Evolutionary conservation across 345 rosid genomes (phyloP).

Genomic region (Pistacia vera): DNA sequence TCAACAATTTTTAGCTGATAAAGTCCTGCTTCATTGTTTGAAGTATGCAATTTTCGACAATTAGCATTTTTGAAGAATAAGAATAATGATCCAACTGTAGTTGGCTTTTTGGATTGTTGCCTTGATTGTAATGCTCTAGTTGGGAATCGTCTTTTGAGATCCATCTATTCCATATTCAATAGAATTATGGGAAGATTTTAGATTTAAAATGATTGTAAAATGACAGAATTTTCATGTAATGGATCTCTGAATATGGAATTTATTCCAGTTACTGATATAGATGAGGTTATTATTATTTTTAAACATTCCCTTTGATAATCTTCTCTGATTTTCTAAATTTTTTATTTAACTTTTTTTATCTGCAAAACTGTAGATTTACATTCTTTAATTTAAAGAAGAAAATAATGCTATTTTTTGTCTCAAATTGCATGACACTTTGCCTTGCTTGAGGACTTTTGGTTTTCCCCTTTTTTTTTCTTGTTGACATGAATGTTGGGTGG

Average conservation of each 20-base stretch:
- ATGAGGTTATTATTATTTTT: too few species aligned
- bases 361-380: background rate
- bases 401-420: background rate
- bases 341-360: too few species aligned
- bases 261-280: too few species aligned
- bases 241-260: too few species aligned
- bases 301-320: too few species aligned
- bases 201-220: background rate
- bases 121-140: too few species aligned
- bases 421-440: background rate
- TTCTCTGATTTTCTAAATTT: too few species aligned
- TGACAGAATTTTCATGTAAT: too few species aligned
- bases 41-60: background rate
- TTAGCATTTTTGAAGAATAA: background rate
- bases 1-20: background rate
- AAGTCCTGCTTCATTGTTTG: background rate
- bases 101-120: background rate
- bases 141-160: background rate
- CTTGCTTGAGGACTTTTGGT: background rate
- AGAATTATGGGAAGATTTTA: background rate
- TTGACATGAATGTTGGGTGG: background rate
- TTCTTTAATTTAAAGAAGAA: background rate
- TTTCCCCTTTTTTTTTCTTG: background rate
- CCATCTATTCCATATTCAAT: background rate
- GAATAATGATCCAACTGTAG: background rate